Evolutionary conservation across 2,329 filamentous ascomycete genomes (phyloP), one percentile per base, ranked within the genome.

Genomic region (Chrysosporium queenslandicum): DNA sequence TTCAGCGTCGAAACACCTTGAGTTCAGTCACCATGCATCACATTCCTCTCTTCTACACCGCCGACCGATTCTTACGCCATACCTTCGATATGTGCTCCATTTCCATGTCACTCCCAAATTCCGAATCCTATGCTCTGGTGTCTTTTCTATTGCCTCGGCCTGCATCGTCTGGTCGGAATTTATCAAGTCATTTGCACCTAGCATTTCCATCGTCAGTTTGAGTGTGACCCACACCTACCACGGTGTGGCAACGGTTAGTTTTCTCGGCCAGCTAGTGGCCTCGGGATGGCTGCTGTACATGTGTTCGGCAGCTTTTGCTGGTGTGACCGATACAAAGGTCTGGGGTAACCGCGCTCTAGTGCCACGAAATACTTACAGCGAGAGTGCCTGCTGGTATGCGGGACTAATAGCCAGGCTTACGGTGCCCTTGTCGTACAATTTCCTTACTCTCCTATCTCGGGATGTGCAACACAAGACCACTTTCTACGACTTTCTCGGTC

Each of bases 341-440:
- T 98, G 92, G 92, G 86, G 92, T 53, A 92, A 94, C 46, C 82
- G 92, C 30, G 91, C 92, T 0, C 76, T 98, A 4, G 91, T 97
- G 43, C 82, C 81, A 54, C 83, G 92, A 53, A 92, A 94, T 64
- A 98, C 92, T 0, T 91, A 94, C 54, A 83, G 87, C 55, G 92
- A 97, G 66, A 88, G 85, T 46, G 92, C 92, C 0, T 94, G 91
- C 60, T 98, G 94, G 89, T 98, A 97, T 65, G 85, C 88, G 1
- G 83, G 88, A 54, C 88, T 96, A 66, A 86, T 96, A 9, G 91
- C 92, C 48, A 87, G 90, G 62, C 80, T 98, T 40, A 95, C 87
- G 1, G 87, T 98, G 0, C 92, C 92, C 0, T 77, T 98, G 7
- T 83, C 87, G 3, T 98, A 95, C 78, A 98, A 98, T 70, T 98